A percentile compares a stretch with the other conserved stretches of the same genome.
Conservation (phyloP, 169 alveolate genomes). For the Cystoisospora suis region DNA sequence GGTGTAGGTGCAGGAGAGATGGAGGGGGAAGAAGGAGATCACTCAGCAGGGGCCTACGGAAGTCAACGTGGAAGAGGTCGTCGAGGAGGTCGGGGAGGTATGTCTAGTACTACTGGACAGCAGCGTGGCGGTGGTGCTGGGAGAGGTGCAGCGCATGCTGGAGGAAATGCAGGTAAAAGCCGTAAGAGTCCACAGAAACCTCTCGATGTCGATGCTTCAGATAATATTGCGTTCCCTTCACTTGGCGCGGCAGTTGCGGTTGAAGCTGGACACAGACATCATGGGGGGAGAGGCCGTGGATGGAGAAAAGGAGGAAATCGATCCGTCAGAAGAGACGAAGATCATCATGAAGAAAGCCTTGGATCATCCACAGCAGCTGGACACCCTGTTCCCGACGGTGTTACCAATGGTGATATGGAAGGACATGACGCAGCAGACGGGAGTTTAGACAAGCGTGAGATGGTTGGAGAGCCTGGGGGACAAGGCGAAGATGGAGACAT, state of each 20-base stretch:
- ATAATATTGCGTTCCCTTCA: constrained; percentile 61
- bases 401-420: too few species aligned
- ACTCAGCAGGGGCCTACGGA: background rate
- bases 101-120: background rate
- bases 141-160: background rate
- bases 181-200: constrained; percentile 40
- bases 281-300: background rate
- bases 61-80: constrained; percentile 29
- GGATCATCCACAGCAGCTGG: background rate
- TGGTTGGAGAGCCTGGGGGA: too few species aligned
- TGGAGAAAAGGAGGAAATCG: background rate
- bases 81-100: constrained; percentile 42
- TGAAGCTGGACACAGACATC: background rate
- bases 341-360: background rate
- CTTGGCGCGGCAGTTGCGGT: constrained; percentile 18
- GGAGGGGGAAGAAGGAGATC: background rate
- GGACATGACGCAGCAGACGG: too few species aligned
- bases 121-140: background rate
- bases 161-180: constrained; percentile 11
- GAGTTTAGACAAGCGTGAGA: too few species aligned
- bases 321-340: background rate
- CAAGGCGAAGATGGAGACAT: too few species aligned
- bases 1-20: background rate
- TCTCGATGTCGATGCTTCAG: constrained; percentile 42
- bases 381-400: too few species aligned